Base-by-base conservation (phyloP, 1,284 basidiomycete species). In the Sanghuangporus baumii region DNA sequence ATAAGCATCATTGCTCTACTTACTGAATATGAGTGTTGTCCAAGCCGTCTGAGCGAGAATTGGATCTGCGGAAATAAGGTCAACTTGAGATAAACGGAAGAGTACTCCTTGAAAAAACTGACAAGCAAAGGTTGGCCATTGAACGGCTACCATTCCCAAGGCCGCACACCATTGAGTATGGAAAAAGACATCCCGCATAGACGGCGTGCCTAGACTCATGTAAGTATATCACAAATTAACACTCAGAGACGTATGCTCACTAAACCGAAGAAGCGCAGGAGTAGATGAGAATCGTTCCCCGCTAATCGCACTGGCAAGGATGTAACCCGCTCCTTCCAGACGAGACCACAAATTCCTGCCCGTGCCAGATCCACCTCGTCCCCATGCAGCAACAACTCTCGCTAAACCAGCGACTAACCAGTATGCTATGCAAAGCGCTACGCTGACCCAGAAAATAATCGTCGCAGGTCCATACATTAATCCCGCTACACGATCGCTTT, bases 51-150 rank as follows among this genome's bases (percentile, higher is more conserved):
- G 89, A 5, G 88, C 84, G 47, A 96, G 79, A 55, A 96, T 79
- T 14, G 95, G 93, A 74, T 97, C 93, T 94, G 63, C 47, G 1
- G 50, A 37, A 55, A 60, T 57, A 23, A 67, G 55, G 47, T 41
- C 61, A 67, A 34, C 5, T 9, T 26, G 31, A 26, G 57, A 48
- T 55, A 64, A 26, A 66, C 31, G 66, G 62, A 23, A 67, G 54
- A 18, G n/a, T 20, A 59, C 43, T 55, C 16, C 16, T 14, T n/a
- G 43, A n/a, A 82, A 82, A 87, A 70, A 82, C 88, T 70, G 71
- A 93, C 94, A 98, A 63, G 90, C 83, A 74, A 96, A 98, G 12
- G 82, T 78, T 1, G 96, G 96, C 96, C 96, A 99, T 70, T 93
- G 81, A 34, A 98, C 94, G 34, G 94, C 91, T 57, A 98, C 86